phyloP scores from a whole-genome alignment of 2,329 filamentous ascomycete species.

The Pyrenochaeta sp. region DNA sequence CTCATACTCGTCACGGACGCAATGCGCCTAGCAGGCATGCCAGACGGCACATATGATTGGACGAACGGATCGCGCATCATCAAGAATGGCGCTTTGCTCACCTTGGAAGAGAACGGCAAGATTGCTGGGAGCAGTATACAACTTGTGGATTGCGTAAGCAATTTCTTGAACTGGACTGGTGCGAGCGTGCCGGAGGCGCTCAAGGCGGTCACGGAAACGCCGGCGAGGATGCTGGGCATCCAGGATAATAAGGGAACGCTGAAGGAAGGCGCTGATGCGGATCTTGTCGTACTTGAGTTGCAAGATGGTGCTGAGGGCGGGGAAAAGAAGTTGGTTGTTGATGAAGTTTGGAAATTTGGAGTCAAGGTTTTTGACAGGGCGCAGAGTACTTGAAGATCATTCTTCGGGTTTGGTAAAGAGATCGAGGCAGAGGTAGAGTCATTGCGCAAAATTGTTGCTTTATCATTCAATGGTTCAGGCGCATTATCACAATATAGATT shows the following conservation, averaged over 20 bases:
- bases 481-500: neutral
- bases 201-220: constrained; percentile 77
- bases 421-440: neutral
- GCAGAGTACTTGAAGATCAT: neutral
- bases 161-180: constrained; percentile 80
- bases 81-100: constrained; percentile 76
- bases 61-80: constrained; percentile 74
- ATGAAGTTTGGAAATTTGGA: constrained; percentile 84
- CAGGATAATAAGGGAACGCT: constrained; percentile 70
- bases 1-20: constrained; percentile 92
- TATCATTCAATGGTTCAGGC: neutral
- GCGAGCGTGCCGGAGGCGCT: constrained; percentile 73
- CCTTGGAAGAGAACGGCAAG: constrained; percentile 76
- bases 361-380: constrained; percentile 38
- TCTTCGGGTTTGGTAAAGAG: neutral
- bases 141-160: constrained; percentile 82
- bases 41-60: constrained; percentile 86
- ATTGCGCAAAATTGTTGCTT: neutral
- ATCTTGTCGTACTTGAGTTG: constrained; percentile 72
- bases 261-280: constrained; percentile 57
- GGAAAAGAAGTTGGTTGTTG: constrained; percentile 67
- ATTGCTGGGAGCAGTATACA: constrained; percentile 68
- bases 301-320: constrained; percentile 54
- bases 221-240: constrained; percentile 78
- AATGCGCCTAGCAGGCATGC: constrained; percentile 85